A percentile compares a stretch with the other conserved stretches of the same genome.
Evolutionary conservation across 169 alveolate species (phyloP).

Genomic region (Plasmodium falciparum): DNA sequence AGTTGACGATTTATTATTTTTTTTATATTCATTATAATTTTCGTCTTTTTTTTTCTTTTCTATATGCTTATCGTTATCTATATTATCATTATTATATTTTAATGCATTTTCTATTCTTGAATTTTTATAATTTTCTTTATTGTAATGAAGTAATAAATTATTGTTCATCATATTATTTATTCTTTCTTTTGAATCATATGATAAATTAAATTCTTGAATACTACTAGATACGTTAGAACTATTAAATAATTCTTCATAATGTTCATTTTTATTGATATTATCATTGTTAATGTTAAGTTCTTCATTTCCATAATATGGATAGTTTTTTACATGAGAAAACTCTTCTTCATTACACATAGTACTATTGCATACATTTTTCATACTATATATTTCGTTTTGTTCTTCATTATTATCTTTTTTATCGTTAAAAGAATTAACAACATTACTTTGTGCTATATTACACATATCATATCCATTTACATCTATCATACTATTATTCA

Average conservation of each 20-base stretch:
- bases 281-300: slow-evolving; percentile 22
- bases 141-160: not conserved
- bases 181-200: slow-evolving; percentile 1
- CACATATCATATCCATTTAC: slow-evolving; percentile 17
- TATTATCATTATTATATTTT: not conserved
- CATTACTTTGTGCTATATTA: slow-evolving; percentile 21
- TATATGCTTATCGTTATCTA: not conserved
- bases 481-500: slow-evolving; percentile 16
- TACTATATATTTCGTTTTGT: not conserved
- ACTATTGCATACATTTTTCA: slow-evolving; percentile 8
- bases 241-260: slow-evolving; percentile 12
- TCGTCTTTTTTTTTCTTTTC: not conserved
- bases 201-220: not conserved
- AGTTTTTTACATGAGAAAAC: slow-evolving; percentile 8
- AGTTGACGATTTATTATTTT: not conserved
- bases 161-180: slow-evolving; percentile 9
- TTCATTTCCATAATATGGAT: slow-evolving; percentile 7
- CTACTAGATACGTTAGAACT: slow-evolving; percentile 20
- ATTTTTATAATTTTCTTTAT: not conserved
- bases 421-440: slow-evolving; percentile 10
- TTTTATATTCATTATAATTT: not conserved
- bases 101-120: not conserved
- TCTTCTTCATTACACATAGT: not conserved
- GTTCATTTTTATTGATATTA: slow-evolving; percentile 1
- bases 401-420: slow-evolving; percentile 9